Evolutionary conservation across 352 stramenopile genomes (phyloP), one percentile per base, ranked within the genome.

Genomic region (Lagenidium sp.): DNA sequence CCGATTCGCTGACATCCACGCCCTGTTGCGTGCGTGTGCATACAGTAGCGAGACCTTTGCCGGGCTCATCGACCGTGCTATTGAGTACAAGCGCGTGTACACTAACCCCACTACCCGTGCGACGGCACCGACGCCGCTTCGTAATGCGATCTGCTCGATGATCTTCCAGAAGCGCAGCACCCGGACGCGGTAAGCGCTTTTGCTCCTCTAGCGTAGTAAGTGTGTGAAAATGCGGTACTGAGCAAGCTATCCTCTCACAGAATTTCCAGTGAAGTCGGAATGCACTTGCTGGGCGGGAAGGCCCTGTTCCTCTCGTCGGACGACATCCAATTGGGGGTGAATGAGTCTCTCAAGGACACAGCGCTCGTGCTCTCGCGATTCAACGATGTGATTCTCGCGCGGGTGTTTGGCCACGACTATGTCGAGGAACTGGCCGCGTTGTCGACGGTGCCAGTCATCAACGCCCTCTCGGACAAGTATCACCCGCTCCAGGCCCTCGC

Each of bases 301-400:
- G 88, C 89, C 21, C 78, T 99, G 4, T 98, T 98, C 65, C 82
- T 99, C 8, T 97, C 91, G 7, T 95, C 91, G 6, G 90, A 95
- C 20, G 96, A 99, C 66, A 98, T 99, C 58, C 96, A 99, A 65
- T 65, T 99, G 19, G 96, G 96, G 44, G 93, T 98, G 47, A 99
- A 99, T 57, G 96, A 99, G 74, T 91, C 85, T 18, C 71, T 99
- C 25, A 96, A 94, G 59, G 80, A 93, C 59, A 91, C 81, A 36
- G 81, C 81, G 13, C 64, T 83, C 15, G 85, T 96, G 42, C 65
- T 96, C 10, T 94, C 78, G 18, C 82, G 89, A 46, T 99, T 98
- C 72, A 98, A 98, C 63, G 91, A 74, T 38, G 65, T 99, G 52
- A 93, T 99, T 44, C 77, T 99, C 25, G 96, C 96, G 22, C 91